Percentiles rank a stretch among this genome's conserved stretches.
Conservation (phyloP, 495 filamentous ascomycete species). For the Trichoderma parareesei region DNA sequence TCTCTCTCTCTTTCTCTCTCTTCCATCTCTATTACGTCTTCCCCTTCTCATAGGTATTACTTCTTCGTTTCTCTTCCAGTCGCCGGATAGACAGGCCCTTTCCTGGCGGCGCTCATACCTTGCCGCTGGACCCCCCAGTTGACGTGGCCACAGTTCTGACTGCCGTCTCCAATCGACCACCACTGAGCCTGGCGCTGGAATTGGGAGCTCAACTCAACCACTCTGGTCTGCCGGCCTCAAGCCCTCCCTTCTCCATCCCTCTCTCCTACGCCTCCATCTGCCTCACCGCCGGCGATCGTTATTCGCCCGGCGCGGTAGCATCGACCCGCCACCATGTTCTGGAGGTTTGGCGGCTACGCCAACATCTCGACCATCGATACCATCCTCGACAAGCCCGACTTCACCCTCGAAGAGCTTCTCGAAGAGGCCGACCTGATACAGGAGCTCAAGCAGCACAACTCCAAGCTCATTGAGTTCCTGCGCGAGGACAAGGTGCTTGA, state of each 20-base stretch:
- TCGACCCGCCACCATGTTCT: conserved; percentile 74
- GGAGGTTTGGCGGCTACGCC: conserved; percentile 97
- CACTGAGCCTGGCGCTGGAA: background rate
- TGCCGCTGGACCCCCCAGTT: background rate
- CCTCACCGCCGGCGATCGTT: conserved; percentile 5
- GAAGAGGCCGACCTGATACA: conserved; percentile 94
- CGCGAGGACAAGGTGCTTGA: conserved; percentile 81
- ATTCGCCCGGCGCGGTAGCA: conserved; percentile 29
- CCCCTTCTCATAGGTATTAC: too few relatives aligned
- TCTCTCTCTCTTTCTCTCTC: background rate
- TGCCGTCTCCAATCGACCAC: background rate
- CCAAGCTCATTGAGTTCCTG: conserved; percentile 93
- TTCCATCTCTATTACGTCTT: background rate
- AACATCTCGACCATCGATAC: conserved; percentile 93
- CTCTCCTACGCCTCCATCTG: background rate
- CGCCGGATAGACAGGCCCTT: too few relatives aligned
- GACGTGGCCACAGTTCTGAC: background rate
- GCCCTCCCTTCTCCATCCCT: background rate
- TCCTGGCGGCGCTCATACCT: background rate
- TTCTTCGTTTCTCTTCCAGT: too few relatives aligned
- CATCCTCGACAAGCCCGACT: conserved; percentile 90
- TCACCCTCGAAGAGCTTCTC: conserved; percentile 89
- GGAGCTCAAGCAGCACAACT: conserved; percentile 96
- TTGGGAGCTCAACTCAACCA: background rate
- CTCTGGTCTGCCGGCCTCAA: background rate